These are phyloP conservation scores for Escallonia herrerae DNA, from an alignment of 129 eudicot species.

Conservation along the genomic window DNA sequence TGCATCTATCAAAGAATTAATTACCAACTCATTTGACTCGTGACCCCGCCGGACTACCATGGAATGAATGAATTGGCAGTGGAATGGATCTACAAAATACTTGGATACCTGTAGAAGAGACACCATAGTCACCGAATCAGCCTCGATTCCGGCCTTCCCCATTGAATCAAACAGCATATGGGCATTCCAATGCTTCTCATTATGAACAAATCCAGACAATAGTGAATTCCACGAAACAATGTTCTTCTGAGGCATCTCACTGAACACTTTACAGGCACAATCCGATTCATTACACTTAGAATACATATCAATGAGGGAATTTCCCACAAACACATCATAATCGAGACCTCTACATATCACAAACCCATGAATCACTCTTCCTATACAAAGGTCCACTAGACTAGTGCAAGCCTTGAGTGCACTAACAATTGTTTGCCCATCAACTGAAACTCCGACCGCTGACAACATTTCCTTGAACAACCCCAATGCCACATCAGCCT, in stretches of 20 bases:
- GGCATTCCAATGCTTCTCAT: constrained; percentile 53
- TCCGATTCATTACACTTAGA: constrained; percentile 45
- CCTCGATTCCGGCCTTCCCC: constrained; percentile 31
- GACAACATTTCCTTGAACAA: constrained; percentile 45
- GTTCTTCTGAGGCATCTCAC: constrained; percentile 54
- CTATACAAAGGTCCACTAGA: constrained; percentile 24
- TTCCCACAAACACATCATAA: constrained; percentile 59
- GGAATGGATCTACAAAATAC: constrained; percentile 29
- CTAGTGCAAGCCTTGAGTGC: constrained; percentile 61
- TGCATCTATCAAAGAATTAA: constrained; percentile 60
- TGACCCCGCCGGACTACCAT: constrained; percentile 35
- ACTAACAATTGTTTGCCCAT: constrained; percentile 61
- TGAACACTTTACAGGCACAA: constrained; percentile 42
- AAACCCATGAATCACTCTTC: constrained; percentile 48
- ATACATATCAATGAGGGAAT: constrained; percentile 69
- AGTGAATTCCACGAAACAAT: constrained; percentile 74
- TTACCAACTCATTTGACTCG: constrained; percentile 45
- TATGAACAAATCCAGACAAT: constrained; percentile 61
- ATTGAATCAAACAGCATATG: constrained; percentile 39
- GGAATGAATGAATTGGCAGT: constrained; percentile 54
- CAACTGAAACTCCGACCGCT: constrained; percentile 23
- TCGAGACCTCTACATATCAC: constrained; percentile 39
- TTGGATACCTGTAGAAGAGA: constrained; percentile 61
- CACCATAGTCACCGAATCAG: constrained; percentile 70
- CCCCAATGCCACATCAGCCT: constrained; percentile 30